phyloP scores from a whole-genome alignment of 805 yeast genomes.

The Vanderwaltozyma polyspora region DNA sequence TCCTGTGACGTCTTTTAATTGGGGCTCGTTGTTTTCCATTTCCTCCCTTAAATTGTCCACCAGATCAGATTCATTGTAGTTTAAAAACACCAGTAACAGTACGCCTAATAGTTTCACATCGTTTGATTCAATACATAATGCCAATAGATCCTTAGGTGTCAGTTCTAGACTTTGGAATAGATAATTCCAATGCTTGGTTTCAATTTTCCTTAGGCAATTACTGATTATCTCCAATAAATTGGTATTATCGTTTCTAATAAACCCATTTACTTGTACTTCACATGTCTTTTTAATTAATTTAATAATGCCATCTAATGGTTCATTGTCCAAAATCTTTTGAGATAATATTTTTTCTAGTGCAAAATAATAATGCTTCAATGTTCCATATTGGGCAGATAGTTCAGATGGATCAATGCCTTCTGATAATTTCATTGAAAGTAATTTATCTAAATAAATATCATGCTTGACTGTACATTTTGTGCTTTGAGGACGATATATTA shows the following conservation, averaged over 20 bases:
- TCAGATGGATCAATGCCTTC: slow-evolving; percentile 7
- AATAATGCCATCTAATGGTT: slow-evolving; percentile 16
- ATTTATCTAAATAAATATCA: slow-evolving; percentile 23
- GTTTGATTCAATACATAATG: slow-evolving; percentile 22
- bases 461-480: slow-evolving; percentile 10
- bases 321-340: slow-evolving; percentile 14
- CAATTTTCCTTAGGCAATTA: slow-evolving; percentile 27
- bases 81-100: slow-evolving; percentile 23
- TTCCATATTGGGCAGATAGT: slow-evolving; percentile 15
- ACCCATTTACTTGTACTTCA: slow-evolving; percentile 1
- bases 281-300: slow-evolving; percentile 12
- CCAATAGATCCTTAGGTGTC: slow-evolving; percentile 24
- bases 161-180: slow-evolving; percentile 17
- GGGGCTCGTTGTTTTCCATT: background rate
- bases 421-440: slow-evolving; percentile 12
- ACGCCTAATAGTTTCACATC: slow-evolving; percentile 24
- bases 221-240: slow-evolving; percentile 24
- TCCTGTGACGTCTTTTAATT: too few species aligned
- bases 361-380: slow-evolving; percentile 23
- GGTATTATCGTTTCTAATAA: slow-evolving; percentile 2
- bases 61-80: slow-evolving; percentile 19
- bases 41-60: background rate
- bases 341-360: slow-evolving; percentile 26
- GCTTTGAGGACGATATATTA: slow-evolving; percentile 3
- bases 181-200: slow-evolving; percentile 23